Evolutionary conservation across 768 basidiomycete genomes (phyloP).

Genomic region (Hydnomerulius pinastri): DNA sequence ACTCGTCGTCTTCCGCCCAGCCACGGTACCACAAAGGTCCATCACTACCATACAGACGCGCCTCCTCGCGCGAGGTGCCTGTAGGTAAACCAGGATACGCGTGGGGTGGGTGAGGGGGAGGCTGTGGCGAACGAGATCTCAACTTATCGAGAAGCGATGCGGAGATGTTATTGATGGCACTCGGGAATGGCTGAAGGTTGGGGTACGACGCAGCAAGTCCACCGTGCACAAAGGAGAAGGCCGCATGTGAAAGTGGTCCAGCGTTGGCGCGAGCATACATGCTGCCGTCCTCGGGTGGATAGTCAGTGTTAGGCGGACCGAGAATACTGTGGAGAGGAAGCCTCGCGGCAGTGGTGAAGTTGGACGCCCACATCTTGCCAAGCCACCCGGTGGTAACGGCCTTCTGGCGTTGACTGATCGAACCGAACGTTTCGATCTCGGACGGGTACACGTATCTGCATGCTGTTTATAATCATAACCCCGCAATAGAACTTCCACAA

Average conservation of each 20-base stretch:
- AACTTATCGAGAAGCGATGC: constrained; percentile 69
- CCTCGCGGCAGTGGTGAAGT: constrained; percentile 81
- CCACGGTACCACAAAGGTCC: constrained; percentile 97
- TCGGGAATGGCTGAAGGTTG: constrained; percentile 79
- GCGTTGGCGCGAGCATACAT: constrained; percentile 33
- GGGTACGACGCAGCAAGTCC: constrained; percentile 80
- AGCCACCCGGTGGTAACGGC: constrained; percentile 76
- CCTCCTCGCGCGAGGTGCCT: constrained; percentile 66
- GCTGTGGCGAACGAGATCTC: constrained; percentile 63
- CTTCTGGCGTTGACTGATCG: constrained; percentile 67
- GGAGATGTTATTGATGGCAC: constrained; percentile 77
- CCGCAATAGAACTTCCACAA: constrained; percentile 3
- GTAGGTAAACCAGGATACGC: constrained; percentile 72
- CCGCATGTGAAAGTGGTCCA: constrained; percentile 68
- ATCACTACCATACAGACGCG: constrained; percentile 67
- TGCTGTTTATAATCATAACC: constrained; percentile 6
- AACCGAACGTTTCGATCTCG: constrained; percentile 84
- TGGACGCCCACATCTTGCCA: constrained; percentile 79
- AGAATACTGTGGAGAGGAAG: constrained; percentile 76
- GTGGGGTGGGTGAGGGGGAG: constrained; percentile 77
- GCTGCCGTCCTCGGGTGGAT: constrained; percentile 41
- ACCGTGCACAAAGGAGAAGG: constrained; percentile 92
- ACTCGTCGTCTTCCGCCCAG: constrained; percentile 79
- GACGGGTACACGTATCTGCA: constrained; percentile 79
- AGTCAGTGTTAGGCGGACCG: constrained; percentile 66